Evolutionary conservation across 768 basidiomycete species (phyloP), one percentile per base, ranked within the genome.

Genomic region (Termitomyces sp.): DNA sequence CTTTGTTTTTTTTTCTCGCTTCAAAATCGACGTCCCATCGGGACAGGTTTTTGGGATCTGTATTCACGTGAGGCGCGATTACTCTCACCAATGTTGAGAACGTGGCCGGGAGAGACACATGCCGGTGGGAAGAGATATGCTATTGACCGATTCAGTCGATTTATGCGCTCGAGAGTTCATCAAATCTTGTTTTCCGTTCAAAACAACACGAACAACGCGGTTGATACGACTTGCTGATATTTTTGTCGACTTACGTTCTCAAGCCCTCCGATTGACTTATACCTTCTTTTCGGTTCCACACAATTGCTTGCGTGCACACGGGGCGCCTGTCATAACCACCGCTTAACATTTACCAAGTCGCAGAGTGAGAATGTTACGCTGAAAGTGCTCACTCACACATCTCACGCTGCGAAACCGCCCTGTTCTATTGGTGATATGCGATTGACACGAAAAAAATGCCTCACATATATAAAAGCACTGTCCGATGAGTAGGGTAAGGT

Each of bases 201-300:
- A 54, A 57, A 57, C 56, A 57, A 44, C 33, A 35, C 52, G 44
- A 52, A 50, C 56, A 62, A 62, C 54, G 11, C 61, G 41, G 50
- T 51, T 31, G 23, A 55, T 57, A 56, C 56, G 46, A 62, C 61
- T 62, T 58, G 61, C 53, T 55, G 56, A 21, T 62, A 62, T 62
- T 62, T 60, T 62, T 57, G 35, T 50, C 38, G 31, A 19, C 11
- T 19, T 19, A 9, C 35, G 14, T 48, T 60, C 51, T 28, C 51
- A 52, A 38, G 53, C 41, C 28, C 46, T 54, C 44, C 31, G 45
- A 50, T 46, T 53, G 28, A 14, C 51, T 51, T 55, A 38, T 42
- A 47, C 44, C 31, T 54, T 48, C 26, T 12, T 37, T 50, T 41
- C 37, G 49, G 48, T 53, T 55, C 35, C 47, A 50, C 42, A 49